Percentiles rank a stretch among this genome's conserved stretches.
phyloP scores from a whole-genome alignment of 352 stramenopile genomes.

The Blastocystis sp. region DNA sequence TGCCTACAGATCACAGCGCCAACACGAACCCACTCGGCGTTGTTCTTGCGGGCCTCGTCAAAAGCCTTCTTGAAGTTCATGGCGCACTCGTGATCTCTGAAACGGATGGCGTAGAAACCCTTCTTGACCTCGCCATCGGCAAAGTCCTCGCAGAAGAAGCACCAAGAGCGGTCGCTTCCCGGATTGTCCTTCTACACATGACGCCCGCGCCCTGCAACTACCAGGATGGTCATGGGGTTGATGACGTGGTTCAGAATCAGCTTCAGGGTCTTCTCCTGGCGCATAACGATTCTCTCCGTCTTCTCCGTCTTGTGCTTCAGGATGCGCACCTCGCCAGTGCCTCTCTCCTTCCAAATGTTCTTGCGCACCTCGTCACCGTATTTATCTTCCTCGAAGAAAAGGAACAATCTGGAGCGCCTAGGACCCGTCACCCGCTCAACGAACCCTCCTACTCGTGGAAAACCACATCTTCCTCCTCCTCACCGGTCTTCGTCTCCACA shows the following conservation, averaged over 20 bases:
- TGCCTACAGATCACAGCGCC: slow-evolving; percentile 33
- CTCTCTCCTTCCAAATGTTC: slow-evolving; percentile 86
- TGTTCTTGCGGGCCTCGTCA: slow-evolving; percentile 81
- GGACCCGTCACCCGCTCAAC: background rate
- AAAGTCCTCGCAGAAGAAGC: slow-evolving; percentile 86
- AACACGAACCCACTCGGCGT: slow-evolving; percentile 71
- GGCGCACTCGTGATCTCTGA: slow-evolving; percentile 82
- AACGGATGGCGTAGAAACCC: slow-evolving; percentile 83
- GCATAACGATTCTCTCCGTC: slow-evolving; percentile 84
- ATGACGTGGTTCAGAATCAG: slow-evolving; percentile 85
- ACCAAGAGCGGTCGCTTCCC: slow-evolving; percentile 85
- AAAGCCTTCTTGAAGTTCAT: slow-evolving; percentile 86
- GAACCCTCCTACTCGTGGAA: slow-evolving; percentile 37
- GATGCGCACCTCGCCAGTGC: slow-evolving; percentile 83
- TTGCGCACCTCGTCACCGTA: slow-evolving; percentile 82
- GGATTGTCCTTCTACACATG: slow-evolving; percentile 82
- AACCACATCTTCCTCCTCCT: slow-evolving; percentile 62
- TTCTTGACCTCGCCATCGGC: slow-evolving; percentile 82
- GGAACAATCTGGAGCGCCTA: slow-evolving; percentile 81
- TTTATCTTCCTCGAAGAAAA: slow-evolving; percentile 79
- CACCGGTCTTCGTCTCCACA: slow-evolving; percentile 58
- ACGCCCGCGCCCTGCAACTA: slow-evolving; percentile 72
- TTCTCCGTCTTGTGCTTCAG: slow-evolving; percentile 86
- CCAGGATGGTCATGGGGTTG: slow-evolving; percentile 65
- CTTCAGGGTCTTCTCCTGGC: slow-evolving; percentile 87